Percentiles rank a stretch among this genome's conserved stretches.
These are phyloP conservation scores for Pythium aquatile DNA, from an alignment of 352 stramenopile species.

Conservation along the genomic window DNA sequence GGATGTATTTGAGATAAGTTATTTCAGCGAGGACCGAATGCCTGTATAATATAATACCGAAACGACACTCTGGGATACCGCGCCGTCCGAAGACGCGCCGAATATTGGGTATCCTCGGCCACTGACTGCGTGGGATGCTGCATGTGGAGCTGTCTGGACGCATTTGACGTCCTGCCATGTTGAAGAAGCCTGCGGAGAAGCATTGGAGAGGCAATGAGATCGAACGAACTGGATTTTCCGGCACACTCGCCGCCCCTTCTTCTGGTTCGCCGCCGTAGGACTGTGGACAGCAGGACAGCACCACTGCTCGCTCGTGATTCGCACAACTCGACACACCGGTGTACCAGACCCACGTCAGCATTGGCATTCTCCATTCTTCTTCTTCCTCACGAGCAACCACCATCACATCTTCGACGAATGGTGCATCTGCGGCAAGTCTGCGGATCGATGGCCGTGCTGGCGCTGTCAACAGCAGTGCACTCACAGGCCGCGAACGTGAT, in stretches of 20 bases:
- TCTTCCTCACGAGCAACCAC: background rate
- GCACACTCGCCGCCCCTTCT: background rate
- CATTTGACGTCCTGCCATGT: background rate
- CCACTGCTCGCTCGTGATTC: background rate
- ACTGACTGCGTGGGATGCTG: background rate
- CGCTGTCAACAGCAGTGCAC: background rate
- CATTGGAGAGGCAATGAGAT: background rate
- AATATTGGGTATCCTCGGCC: slow-evolving; percentile 4
- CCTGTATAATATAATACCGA: slow-evolving; percentile 9
- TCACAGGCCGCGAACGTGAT: slow-evolving; percentile 9
- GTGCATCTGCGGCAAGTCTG: background rate
- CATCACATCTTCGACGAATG: background rate
- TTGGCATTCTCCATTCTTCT: background rate
- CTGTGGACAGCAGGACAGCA: background rate
- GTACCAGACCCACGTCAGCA: background rate
- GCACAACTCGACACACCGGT: background rate
- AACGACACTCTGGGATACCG: background rate
- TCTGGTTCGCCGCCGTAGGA: slow-evolving; percentile 3
- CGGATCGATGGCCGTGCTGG: background rate
- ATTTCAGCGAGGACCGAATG: background rate
- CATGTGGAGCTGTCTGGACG: background rate
- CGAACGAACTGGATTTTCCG: background rate
- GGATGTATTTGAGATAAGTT: background rate
- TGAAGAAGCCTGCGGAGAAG: background rate
- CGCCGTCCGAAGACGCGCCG: background rate